Evolutionary conservation across 2,329 filamentous ascomycete species (phyloP), one percentile per base, ranked within the genome.

Genomic region (Phyllosticta ampelicida): DNA sequence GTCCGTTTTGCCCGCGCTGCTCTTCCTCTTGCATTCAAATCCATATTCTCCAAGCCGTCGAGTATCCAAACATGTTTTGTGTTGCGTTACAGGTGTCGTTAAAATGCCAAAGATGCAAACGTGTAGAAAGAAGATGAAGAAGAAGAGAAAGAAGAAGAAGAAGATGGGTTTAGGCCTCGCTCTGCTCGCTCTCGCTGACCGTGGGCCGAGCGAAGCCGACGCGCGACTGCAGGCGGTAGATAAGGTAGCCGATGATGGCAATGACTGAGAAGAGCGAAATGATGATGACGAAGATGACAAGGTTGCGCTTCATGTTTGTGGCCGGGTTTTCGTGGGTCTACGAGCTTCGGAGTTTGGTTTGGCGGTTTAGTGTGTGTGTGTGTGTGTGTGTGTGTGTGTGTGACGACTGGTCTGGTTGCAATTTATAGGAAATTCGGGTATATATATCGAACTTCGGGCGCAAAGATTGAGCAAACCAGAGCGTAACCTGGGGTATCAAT

Each of bases 241-340:
- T 78, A 51, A 70, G 62, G 68, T 78, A 78, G 51, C 71, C 77
- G 67, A 78, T 76, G 26, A 76, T 65, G 28, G 73, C 74, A 55
- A 78, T 74, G 54, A 78, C 70, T 65, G 78, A 70, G 71, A 79
- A 78, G 65, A 79, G 76, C 67, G 78, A 73, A 64, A 79, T 72
- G 67, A 79, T 74, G 68, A 79, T 78, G 65, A 77, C 69, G 68
- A 76, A 76, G 70, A 79, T 77, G 70, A 77, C 75, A 62, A 79
- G 70, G 69, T 79, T 79, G 69, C 75, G 75, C 68, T 77, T 70
- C 76, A 79, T 79, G 51, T 54, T 74, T 58, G 55, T 28, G 55
- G 48, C 10, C 13, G 29, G 51, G 3, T 29, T 3, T 9, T 13
- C 13, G n/a, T 13, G 55, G 21, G 29, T 16, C n/a, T 48, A 30